These are phyloP conservation scores for Setomelanomma holmii DNA, from an alignment of 2,329 filamentous ascomycete species.

Conservation along the genomic window DNA sequence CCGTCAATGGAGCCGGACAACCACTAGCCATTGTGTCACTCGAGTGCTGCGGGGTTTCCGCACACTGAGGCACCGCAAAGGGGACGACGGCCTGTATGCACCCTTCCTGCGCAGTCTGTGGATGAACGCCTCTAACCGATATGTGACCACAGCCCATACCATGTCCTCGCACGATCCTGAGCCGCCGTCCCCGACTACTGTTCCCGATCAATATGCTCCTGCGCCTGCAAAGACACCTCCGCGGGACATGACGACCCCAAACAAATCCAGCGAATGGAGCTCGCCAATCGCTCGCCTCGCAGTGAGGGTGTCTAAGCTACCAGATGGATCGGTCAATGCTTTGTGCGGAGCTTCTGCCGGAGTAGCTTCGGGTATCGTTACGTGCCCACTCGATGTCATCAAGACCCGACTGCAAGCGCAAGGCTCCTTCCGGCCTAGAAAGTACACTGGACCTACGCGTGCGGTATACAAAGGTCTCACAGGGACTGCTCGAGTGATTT, in stretches of 20 bases:
- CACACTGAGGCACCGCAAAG: constrained; percentile 49
- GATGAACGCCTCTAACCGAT: constrained; percentile 23
- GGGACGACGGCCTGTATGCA: constrained; percentile 50
- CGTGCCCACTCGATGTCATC: constrained; percentile 97
- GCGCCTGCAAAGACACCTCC: constrained; percentile 16
- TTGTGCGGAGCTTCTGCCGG: constrained; percentile 88
- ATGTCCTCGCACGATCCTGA: constrained; percentile 47
- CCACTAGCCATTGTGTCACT: constrained; percentile 50
- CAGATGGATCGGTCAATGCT: constrained; percentile 72
- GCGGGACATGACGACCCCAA: constrained; percentile 27
- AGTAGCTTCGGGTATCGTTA: constrained; percentile 91
- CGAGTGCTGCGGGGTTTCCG: constrained; percentile 53
- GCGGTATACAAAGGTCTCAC: constrained; percentile 82
- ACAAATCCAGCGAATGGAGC: constrained; percentile 24
- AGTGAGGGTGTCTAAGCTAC: constrained; percentile 54
- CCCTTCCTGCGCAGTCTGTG: background rate
- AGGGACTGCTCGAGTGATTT: constrained; percentile 85
- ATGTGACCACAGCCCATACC: constrained; percentile 35
- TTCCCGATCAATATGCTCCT: constrained; percentile 45
- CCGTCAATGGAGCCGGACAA: constrained; percentile 52
- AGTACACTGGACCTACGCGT: constrained; percentile 57
- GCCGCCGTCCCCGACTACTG: constrained; percentile 45
- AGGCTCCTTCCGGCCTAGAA: constrained; percentile 73
- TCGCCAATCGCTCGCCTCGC: constrained; percentile 45
- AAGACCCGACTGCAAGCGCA: constrained; percentile 98